Base-by-base conservation (phyloP, 805 yeast genomes). In the Suhomyces sp. region DNA sequence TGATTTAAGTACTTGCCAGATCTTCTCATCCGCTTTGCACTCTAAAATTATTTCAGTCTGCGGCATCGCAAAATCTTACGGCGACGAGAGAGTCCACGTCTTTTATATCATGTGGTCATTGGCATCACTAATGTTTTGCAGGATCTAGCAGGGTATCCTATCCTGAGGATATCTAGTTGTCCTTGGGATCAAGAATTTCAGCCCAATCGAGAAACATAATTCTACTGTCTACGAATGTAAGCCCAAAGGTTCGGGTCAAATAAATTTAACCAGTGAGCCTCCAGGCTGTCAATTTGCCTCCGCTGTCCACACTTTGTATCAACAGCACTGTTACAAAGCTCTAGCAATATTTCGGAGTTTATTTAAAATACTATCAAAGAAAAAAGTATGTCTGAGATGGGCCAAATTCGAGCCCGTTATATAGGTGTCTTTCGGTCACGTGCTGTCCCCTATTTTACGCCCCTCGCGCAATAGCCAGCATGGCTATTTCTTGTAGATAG, bases 251-350 rank as follows among this genome's bases (percentile, higher is more conserved):
- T 31, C 47, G 22, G 41, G 41, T 19, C 41, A 37, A 37, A 37
- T 37, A 37, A 37, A 37, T 37, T 43, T 43, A 22, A 22, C 25
- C 29, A 15, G 46, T 21, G 25, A 39, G 17, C 44, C 29, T 20
- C 44, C 44, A n/a, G 12, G 43, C 43, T 47, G 19, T 19, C 58
- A 22, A 22, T 73, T 47, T 73, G 64, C 63, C 78, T 74, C 77
- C 76, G 75, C 69, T 73, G 77, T 74, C 78, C 78, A 74, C 77
- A 74, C 78, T 71, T 64, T 59, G 60, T 57, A 67, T 43, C 66
- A 64, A 66, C 56, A 48, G 62, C 12, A 20, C 56, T 57, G 59
- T 56, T 63, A 62, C 58, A 60, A 68, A 73, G 78, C 77, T 74
- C 78, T 74, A 74, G 62, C 75, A 59, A 57, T 58, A 53, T 51